Conservation (phyloP, 1,284 basidiomycete species). For the Cutaneotrichosporon curvatum region DNA sequence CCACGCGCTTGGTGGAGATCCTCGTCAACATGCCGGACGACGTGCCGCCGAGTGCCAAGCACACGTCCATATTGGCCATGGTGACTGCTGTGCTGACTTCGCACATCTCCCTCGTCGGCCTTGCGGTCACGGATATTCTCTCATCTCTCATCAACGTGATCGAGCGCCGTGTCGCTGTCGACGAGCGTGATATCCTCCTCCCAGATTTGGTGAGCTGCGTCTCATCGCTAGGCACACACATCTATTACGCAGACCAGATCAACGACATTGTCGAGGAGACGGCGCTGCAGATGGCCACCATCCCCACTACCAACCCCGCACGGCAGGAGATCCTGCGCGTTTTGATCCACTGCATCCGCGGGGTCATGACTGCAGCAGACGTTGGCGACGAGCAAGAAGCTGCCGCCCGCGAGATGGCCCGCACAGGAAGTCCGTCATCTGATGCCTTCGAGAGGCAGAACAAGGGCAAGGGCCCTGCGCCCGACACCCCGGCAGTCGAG, state of each 20-base stretch:
- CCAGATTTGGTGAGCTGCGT: constrained; percentile 70
- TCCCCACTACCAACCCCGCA: constrained; percentile 47
- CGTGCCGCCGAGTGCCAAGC: constrained; percentile 53
- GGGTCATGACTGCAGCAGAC: constrained; percentile 34
- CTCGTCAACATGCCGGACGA: constrained; percentile 64
- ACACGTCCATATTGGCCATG: constrained; percentile 70
- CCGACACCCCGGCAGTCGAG: constrained; percentile 24
- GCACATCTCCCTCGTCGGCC: constrained; percentile 72
- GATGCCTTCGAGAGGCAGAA: constrained; percentile 4
- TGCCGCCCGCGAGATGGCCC: constrained; percentile 1
- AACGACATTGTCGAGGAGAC: constrained; percentile 85
- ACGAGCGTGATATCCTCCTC: constrained; percentile 62
- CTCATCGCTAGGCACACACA: constrained; percentile 68
- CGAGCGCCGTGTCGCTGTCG: constrained; percentile 61
- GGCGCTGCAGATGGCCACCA: constrained; percentile 59
- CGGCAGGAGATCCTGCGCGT: constrained; percentile 63
- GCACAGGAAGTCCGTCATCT: not conserved
- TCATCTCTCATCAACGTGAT: constrained; percentile 68
- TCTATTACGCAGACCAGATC: constrained; percentile 95
- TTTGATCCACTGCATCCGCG: constrained; percentile 34
- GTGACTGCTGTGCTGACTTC: constrained; percentile 73
- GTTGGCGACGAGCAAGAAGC: constrained; percentile 32
- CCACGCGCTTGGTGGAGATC: constrained; percentile 74
- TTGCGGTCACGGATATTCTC: constrained; percentile 84
- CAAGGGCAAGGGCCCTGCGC: constrained; percentile 34